phyloP scores from a whole-genome alignment of 441 rosid species.

The Hypseocharis bilobata region DNA sequence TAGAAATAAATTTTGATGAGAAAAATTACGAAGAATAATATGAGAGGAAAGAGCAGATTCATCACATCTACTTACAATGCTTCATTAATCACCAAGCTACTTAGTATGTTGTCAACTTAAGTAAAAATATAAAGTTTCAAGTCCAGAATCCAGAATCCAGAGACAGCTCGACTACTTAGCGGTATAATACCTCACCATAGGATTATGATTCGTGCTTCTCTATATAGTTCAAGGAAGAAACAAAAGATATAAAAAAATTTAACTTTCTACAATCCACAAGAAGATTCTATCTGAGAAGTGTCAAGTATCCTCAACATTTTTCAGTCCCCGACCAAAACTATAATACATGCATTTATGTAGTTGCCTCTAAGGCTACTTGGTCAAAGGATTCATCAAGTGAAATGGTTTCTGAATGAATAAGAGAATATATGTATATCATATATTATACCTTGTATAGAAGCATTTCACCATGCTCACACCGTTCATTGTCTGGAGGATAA shows the following conservation, averaged over 20 bases:
- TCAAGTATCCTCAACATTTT: not conserved
- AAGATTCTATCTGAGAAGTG: not conserved
- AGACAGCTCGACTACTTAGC: too few species aligned
- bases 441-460: conserved; percentile 82
- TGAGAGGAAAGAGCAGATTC: too few species aligned
- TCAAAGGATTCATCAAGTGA: not conserved
- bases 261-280: not conserved
- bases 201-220: too few species aligned
- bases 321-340: not conserved
- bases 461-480: conserved; percentile 97
- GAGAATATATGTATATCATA: conserved; percentile 1
- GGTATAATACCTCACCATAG: too few species aligned
- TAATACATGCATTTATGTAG: not conserved
- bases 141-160: too few species aligned
- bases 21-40: too few species aligned
- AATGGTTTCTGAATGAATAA: not conserved
- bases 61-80: too few species aligned
- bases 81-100: too few species aligned
- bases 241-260: not conserved
- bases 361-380: not conserved
- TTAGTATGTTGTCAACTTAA: too few species aligned
- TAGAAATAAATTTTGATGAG: too few species aligned
- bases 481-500: conserved; percentile 96
- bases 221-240: not conserved
- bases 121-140: too few species aligned